Evolutionary conservation across 2,329 filamentous ascomycete genomes (phyloP).

Genomic region (Fusarium mexicanum): DNA sequence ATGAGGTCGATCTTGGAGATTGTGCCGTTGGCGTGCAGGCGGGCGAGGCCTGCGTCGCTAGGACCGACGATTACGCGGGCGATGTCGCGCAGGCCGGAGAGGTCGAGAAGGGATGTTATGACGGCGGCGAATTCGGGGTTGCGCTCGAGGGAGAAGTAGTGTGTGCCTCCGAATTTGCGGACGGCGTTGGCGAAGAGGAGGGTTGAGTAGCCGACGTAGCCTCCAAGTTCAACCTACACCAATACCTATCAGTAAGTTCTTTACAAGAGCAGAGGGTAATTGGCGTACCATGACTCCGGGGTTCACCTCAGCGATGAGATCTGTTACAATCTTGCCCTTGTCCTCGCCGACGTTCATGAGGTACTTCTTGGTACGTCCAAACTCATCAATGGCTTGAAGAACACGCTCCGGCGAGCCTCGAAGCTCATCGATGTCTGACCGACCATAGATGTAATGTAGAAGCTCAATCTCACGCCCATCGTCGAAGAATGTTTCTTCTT

Average conservation of each 20-base stretch:
- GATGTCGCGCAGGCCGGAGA: slow-evolving; percentile 76
- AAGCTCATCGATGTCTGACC: slow-evolving; percentile 69
- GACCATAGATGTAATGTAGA: slow-evolving; percentile 73
- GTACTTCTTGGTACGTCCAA: slow-evolving; percentile 66
- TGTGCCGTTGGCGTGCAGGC: slow-evolving; percentile 63
- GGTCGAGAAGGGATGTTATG: slow-evolving; percentile 72
- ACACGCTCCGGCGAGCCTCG: slow-evolving; percentile 71
- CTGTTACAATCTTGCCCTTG: slow-evolving; percentile 76
- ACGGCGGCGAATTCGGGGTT: slow-evolving; percentile 79
- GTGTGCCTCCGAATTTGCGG: slow-evolving; percentile 68
- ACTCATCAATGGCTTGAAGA: slow-evolving; percentile 77
- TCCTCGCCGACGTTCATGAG: slow-evolving; percentile 83
- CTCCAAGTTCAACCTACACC: slow-evolving; percentile 74
- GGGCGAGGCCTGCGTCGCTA: slow-evolving; percentile 71
- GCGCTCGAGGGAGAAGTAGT: slow-evolving; percentile 77
- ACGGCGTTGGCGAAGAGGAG: slow-evolving; percentile 78
- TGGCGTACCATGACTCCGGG: slow-evolving; percentile 69
- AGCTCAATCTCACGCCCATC: slow-evolving; percentile 80
- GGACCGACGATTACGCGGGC: slow-evolving; percentile 77
- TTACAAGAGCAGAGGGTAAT: background rate
- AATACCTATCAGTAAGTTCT: background rate
- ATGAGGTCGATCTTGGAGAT: slow-evolving; percentile 73
- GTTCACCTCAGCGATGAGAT: slow-evolving; percentile 73
- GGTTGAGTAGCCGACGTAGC: slow-evolving; percentile 84
- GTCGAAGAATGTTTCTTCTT: slow-evolving; percentile 63